Conservation (phyloP, 2,329 filamentous ascomycete species). For the Teratosphaeria destructans region DNA sequence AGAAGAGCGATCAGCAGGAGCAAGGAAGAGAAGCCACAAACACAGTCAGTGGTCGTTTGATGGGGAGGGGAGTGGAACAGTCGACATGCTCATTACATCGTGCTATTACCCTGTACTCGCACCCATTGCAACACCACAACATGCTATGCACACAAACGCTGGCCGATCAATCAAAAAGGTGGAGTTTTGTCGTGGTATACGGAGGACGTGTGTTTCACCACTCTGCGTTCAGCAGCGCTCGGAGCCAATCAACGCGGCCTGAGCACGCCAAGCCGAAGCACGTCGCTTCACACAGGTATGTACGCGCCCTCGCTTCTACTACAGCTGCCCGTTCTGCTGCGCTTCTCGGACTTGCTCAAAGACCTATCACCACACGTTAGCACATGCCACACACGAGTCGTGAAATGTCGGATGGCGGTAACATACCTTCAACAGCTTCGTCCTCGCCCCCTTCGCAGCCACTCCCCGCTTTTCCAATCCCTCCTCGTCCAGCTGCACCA, state of each 20-base stretch:
- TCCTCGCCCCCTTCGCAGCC: constrained; percentile 83
- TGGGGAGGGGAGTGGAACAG: neutral
- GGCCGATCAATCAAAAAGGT: neutral
- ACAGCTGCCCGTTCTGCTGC: constrained; percentile 5
- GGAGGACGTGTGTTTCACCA: neutral
- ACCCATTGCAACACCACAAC: neutral
- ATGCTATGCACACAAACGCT: neutral
- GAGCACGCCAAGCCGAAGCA: neutral
- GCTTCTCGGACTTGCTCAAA: constrained; percentile 8
- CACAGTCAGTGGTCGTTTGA: neutral
- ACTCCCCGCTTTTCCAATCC: constrained; percentile 87
- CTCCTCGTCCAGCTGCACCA: constrained; percentile 86
- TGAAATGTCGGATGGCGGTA: neutral
- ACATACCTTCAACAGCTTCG: constrained; percentile 90
- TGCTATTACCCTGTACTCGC: neutral
- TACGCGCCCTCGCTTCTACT: neutral
- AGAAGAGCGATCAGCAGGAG: neutral
- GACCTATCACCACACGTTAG: constrained; percentile 1
- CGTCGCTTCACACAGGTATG: neutral
- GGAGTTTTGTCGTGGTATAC: neutral
- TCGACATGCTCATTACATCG: neutral
- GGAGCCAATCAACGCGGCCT: neutral
- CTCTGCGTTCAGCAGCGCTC: neutral
- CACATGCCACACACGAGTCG: neutral
- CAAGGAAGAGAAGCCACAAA: neutral